These are phyloP conservation scores for Teratosphaeria epicoccoides DNA, from an alignment of 2,329 filamentous ascomycete species.

Conservation along the genomic window DNA sequence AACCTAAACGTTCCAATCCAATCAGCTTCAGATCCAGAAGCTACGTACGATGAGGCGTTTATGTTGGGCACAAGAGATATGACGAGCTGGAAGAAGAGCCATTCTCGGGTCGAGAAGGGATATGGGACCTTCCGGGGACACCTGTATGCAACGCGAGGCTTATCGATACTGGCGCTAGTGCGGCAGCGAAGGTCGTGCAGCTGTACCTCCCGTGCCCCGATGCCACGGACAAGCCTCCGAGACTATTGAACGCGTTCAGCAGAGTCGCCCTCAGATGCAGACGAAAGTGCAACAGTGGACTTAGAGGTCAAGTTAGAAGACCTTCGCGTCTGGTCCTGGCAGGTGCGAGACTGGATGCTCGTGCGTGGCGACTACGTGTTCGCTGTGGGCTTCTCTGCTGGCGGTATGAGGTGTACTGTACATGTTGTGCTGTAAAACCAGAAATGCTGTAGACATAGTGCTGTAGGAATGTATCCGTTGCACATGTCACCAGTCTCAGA, in stretches of 20 bases:
- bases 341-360: neutral
- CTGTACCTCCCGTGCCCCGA: slow-evolving; percentile 42
- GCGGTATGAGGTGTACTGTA: neutral
- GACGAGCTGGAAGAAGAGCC: slow-evolving; percentile 50
- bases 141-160: slow-evolving; percentile 41
- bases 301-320: neutral
- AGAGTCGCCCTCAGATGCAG: neutral
- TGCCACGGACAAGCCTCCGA: neutral
- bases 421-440: neutral
- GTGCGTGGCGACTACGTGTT: neutral
- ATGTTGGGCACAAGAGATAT: slow-evolving; percentile 64
- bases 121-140: slow-evolving; percentile 38
- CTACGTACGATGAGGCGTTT: slow-evolving; percentile 53
- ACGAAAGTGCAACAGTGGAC: neutral
- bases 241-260: neutral
- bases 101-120: slow-evolving; percentile 40
- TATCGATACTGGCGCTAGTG: slow-evolving; percentile 45
- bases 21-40: slow-evolving; percentile 56
- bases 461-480: neutral
- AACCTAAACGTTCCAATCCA: slow-evolving; percentile 40
- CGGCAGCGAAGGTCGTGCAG: slow-evolving; percentile 56
- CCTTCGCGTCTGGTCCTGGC: neutral
- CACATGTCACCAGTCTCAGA: slow-evolving; percentile 10
- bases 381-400: neutral
- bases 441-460: neutral